Percentiles rank a stretch among this genome's conserved stretches.
Evolutionary conservation across 129 eudicot genomes (phyloP).

Genomic region (Smallanthus sonchifolius): DNA sequence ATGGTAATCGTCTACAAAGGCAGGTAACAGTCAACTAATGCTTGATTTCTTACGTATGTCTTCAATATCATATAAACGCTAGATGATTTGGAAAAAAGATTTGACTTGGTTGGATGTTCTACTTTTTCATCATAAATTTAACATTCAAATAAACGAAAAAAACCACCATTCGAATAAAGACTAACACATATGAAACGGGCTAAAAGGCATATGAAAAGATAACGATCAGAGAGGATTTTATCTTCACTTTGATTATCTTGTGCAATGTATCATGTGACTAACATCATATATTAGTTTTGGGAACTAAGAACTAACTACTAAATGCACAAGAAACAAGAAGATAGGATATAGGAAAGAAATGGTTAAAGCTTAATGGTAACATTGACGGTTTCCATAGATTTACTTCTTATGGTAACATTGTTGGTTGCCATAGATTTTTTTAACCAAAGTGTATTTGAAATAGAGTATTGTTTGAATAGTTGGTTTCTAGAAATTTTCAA

Average conservation of each 20-base stretch:
- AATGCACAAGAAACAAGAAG: conserved; percentile 5
- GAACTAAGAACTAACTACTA: background rate
- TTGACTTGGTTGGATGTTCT: background rate
- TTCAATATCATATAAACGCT: background rate
- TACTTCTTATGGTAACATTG: background rate
- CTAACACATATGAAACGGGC: background rate
- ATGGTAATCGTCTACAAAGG: conserved; percentile 1
- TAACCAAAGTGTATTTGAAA: background rate
- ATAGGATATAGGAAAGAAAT: background rate
- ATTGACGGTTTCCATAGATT: background rate
- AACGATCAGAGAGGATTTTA: background rate
- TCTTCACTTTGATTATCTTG: background rate
- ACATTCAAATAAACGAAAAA: background rate
- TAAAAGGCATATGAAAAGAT: conserved; percentile 4
- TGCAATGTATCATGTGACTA: background rate
- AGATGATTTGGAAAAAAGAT: background rate
- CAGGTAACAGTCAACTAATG: background rate
- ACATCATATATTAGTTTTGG: background rate
- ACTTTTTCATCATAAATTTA: background rate
- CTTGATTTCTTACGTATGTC: background rate
- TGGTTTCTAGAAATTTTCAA: background rate
- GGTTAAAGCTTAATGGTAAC: background rate
- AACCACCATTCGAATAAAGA: background rate
- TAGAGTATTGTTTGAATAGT: background rate
- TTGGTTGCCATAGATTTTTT: background rate